Evolutionary conservation across 73 alveolate species (phyloP), one percentile per base, ranked within the genome.

Genomic region (Symbiodinium pilosum): DNA sequence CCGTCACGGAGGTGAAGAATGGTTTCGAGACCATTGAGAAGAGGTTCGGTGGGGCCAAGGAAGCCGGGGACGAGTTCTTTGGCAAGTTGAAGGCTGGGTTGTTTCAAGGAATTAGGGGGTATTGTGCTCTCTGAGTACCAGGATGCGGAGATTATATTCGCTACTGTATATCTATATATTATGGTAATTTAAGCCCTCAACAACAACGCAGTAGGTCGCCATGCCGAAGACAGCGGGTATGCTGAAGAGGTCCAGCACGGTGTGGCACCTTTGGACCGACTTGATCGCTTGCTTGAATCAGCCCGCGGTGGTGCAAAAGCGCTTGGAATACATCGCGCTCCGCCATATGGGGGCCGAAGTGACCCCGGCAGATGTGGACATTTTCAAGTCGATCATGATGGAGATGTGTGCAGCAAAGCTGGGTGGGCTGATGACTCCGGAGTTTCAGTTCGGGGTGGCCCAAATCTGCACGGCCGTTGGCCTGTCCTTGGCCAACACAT

Each of bases 241-340:
- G 81, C 81, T 64, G 40, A 64, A 34, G 38, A 20, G 81, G 81
- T 64, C 81, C 16, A 64, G 81, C 39, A 64, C 81, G 2, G 81
- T 64, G 21, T 64, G 81, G 81, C 81, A 64, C 34, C 81, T 64
- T 14, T 64, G 24, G 81, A 28, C 81, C 81, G 81, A 64, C 39
- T 38, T 64, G 81, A 9, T 64, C 39, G 39, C 24, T 9, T 26
- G 34, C 81, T 38, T 64, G 30, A 38, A 34, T 1, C 39, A 64
- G 81, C 81, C 81, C 24, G 30, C 24, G 81, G 2, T 64, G 81
- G 81, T 64, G 18, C 81, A 64, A 38, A 64, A 64, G 41, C 81
- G 81, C 81, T 38, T 64, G 81, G 81, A 64, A 38, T 64, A 64
- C 81, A 64, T 64, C 81, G 81, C 81, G 39, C 34, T 64, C 39